Percentiles rank a stretch among this genome's conserved stretches.
Evolutionary conservation across 768 basidiomycete genomes (phyloP).

Genomic region (Phallus indusiatus): DNA sequence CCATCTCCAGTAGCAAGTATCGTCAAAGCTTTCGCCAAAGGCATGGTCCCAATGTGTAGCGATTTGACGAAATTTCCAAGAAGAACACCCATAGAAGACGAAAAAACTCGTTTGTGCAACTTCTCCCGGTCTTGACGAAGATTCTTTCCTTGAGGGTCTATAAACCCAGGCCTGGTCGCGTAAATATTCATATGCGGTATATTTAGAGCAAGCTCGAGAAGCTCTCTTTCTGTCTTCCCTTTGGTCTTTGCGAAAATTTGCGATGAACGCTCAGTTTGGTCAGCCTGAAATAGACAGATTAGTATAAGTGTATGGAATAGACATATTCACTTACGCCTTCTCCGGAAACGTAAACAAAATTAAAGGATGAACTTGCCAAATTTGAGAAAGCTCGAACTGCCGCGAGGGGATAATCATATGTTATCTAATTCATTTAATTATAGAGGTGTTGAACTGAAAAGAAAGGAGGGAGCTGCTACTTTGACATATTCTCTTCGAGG

Average conservation of each 20-base stretch:
- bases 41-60: conserved; percentile 12
- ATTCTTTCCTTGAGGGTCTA: not conserved
- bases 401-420: conserved; percentile 19
- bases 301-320: not conserved
- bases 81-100: not conserved
- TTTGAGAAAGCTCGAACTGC: conserved; percentile 17
- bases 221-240: conserved; percentile 17
- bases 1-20: conserved; percentile 19
- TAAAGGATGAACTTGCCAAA: not conserved
- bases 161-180: not conserved
- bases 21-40: conserved; percentile 15
- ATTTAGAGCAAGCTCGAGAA: conserved; percentile 11
- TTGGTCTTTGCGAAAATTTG: conserved; percentile 17
- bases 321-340: not conserved
- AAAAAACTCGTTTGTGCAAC: too few relatives aligned
- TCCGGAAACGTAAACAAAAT: conserved; percentile 22
- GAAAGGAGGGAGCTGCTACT: not conserved
- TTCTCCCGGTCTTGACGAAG: too few relatives aligned
- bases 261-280: conserved; percentile 16
- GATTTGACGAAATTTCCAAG: conserved; percentile 7
- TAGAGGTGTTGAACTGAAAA: not conserved
- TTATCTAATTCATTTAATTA: conserved; percentile 20
- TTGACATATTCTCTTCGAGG: not conserved
- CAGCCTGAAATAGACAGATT: conserved; percentile 11
- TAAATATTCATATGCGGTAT: too few relatives aligned